phyloP scores from a whole-genome alignment of 2,329 filamentous ascomycete genomes.

The Penicillium corylophilum region DNA sequence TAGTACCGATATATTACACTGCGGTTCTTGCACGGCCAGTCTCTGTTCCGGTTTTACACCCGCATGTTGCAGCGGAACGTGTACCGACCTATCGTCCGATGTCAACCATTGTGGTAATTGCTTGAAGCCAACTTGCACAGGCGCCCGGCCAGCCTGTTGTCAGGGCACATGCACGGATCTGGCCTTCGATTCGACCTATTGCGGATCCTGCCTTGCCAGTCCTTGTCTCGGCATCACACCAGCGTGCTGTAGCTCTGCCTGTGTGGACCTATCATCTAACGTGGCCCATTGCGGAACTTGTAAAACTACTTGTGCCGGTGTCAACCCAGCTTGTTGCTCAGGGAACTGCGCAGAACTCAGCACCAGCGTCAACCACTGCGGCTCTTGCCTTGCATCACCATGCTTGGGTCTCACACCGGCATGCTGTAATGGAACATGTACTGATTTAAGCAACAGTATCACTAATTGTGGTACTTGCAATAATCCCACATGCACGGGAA shows the following conservation, averaged over 20 bases:
- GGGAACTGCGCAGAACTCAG: constrained; percentile 3
- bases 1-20: neutral
- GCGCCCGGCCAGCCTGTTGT: neutral
- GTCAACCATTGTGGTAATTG: constrained; percentile 6
- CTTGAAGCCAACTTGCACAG: neutral
- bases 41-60: neutral
- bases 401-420: constrained; percentile 4
- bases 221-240: neutral
- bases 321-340: neutral
- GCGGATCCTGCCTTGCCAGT: neutral
- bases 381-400: constrained; percentile 5
- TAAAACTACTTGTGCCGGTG: neutral
- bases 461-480: constrained; percentile 16
- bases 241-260: neutral
- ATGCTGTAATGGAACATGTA: constrained; percentile 14
- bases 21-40: neutral
- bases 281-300: constrained; percentile 2
- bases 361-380: constrained; percentile 8
- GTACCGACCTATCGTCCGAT: constrained; percentile 7
- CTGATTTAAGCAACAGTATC: constrained; percentile 8
- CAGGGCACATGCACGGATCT: neutral
- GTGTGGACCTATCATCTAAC: neutral
- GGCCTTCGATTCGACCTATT: neutral
- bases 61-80: constrained; percentile 15
- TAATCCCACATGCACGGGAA: constrained; percentile 6